These are phyloP conservation scores for Tillandsia leiboldiana DNA, from an alignment of 176 grass and related monocot species.

Conservation along the genomic window DNA sequence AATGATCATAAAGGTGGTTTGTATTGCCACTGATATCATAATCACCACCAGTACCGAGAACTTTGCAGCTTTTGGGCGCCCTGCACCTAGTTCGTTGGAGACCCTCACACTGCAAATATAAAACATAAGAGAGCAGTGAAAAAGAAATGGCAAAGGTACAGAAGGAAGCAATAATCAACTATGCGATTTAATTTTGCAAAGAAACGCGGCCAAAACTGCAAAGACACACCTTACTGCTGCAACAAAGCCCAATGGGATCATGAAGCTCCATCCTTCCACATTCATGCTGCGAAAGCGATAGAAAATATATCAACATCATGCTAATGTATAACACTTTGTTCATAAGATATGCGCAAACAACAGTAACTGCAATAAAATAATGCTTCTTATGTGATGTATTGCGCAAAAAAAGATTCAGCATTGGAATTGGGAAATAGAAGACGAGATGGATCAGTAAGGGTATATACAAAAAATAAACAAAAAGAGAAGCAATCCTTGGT, in stretches of 20 bases:
- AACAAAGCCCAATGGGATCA: constrained; percentile 6
- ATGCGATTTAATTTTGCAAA: no score
- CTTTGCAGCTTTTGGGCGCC: constrained; percentile 38
- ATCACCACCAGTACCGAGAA: constrained; percentile 44
- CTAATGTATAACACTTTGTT: no score
- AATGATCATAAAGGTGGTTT: constrained; percentile 5
- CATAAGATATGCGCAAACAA: no score
- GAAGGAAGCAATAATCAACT: no score
- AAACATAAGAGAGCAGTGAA: neutral
- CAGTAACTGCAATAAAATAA: no score
- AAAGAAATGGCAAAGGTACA: neutral
- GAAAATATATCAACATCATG: neutral
- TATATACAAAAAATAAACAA: no score
- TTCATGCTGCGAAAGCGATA: neutral
- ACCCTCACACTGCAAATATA: constrained; percentile 9
- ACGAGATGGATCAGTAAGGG: no score
- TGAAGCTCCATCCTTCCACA: neutral
- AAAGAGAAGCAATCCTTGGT: no score
- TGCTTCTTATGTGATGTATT: no score
- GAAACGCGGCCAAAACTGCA: no score
- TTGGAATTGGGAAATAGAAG: no score
- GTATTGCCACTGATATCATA: constrained; percentile 17
- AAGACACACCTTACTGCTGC: neutral
- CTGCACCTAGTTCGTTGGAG: constrained; percentile 37
- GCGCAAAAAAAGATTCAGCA: no score